These are phyloP conservation scores for Barnettozyma siamensis DNA, from an alignment of 805 yeast genomes.

Conservation along the genomic window DNA sequence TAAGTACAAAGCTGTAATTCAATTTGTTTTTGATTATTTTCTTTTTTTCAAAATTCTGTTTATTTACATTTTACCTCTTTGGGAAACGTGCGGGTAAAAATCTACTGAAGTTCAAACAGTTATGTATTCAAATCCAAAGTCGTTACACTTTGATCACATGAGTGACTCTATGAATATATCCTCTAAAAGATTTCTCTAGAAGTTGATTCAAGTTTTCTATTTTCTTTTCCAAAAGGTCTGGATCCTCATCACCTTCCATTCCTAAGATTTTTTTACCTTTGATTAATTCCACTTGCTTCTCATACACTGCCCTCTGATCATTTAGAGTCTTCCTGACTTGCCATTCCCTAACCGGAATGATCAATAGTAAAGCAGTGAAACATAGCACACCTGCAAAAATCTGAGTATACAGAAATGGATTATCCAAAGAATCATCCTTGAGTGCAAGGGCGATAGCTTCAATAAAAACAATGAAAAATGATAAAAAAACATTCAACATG, in stretches of 20 bases:
- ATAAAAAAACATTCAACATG: slow-evolving; percentile 28
- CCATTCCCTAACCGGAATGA: slow-evolving; percentile 45
- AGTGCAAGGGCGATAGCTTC: slow-evolving; percentile 53
- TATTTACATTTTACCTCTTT: slow-evolving; percentile 46
- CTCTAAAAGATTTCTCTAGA: background rate
- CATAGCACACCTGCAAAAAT: slow-evolving; percentile 50
- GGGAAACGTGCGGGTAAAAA: slow-evolving; percentile 39
- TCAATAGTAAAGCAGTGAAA: slow-evolving; percentile 34
- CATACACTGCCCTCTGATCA: background rate
- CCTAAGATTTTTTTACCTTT: background rate
- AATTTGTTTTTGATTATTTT: background rate
- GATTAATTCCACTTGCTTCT: background rate
- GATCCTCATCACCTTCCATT: background rate
- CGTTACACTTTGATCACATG: slow-evolving; percentile 14
- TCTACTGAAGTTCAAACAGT: too few species aligned
- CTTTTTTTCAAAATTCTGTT: background rate
- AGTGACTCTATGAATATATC: slow-evolving; percentile 12
- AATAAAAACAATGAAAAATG: slow-evolving; percentile 37
- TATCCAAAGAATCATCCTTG: slow-evolving; percentile 22
- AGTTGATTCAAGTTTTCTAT: slow-evolving; percentile 5
- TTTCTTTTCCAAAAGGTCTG: background rate
- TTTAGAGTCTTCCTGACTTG: slow-evolving; percentile 27
- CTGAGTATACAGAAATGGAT: slow-evolving; percentile 53
- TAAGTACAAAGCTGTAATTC: too few species aligned
- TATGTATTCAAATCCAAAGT: background rate